phyloP scores from a whole-genome alignment of 139 green algal genomes.

The Asterochloris erici region DNA sequence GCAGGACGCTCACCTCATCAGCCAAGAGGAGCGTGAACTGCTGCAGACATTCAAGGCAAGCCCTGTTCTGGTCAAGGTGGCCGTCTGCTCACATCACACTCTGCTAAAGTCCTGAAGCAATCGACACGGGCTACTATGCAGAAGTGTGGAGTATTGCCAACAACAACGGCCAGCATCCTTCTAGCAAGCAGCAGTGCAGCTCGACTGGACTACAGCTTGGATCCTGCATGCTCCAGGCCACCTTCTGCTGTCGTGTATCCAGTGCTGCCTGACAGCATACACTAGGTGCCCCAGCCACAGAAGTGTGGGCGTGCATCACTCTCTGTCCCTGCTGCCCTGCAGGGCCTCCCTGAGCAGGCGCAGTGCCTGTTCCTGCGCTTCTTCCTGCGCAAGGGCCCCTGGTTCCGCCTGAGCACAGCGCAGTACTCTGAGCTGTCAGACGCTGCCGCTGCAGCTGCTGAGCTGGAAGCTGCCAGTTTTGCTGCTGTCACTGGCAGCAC shows the following conservation, averaged over 20 bases:
- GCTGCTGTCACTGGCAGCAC: background rate
- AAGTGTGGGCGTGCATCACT: background rate
- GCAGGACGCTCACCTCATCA: constrained; percentile 44
- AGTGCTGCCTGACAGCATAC: background rate
- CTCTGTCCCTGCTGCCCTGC: background rate
- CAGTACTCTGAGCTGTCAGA: constrained; percentile 56
- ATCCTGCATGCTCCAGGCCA: background rate
- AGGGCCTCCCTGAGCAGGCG: constrained; percentile 25
- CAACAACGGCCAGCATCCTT: background rate
- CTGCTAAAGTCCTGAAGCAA: background rate
- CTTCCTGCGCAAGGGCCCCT: constrained; percentile 50
- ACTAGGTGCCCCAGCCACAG: background rate
- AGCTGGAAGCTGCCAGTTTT: background rate
- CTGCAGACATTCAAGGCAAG: constrained; percentile 36
- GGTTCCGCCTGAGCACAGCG: constrained; percentile 41
- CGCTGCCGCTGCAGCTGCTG: constrained; percentile 9
- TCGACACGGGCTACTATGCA: background rate
- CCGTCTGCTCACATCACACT: background rate
- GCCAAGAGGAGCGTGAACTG: constrained; percentile 26
- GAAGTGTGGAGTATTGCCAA: background rate
- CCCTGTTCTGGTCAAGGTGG: background rate
- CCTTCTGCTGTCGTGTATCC: background rate
- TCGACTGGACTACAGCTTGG: background rate
- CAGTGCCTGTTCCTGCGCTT: constrained; percentile 57
- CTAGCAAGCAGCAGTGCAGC: background rate